phyloP scores from a whole-genome alignment of 2,329 filamentous ascomycete species.

The Mariannaea sp. region DNA sequence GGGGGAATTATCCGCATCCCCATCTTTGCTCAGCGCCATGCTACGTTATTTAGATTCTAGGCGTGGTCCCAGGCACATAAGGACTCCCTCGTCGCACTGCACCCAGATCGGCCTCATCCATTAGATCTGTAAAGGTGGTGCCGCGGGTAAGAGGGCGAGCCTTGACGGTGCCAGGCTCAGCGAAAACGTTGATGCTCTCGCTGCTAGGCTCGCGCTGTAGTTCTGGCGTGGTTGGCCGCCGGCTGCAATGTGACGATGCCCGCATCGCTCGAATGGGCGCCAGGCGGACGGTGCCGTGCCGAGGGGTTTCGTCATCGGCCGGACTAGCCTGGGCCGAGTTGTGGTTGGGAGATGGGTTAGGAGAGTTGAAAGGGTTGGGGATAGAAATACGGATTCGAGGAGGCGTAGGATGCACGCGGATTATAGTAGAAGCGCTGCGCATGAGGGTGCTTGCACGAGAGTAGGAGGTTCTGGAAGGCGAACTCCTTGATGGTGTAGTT shows the following conservation, averaged over 20 bases:
- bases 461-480: slow-evolving; percentile 21
- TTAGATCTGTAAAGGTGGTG: slow-evolving; percentile 60
- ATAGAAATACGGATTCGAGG: slow-evolving; percentile 40
- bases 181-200: slow-evolving; percentile 59
- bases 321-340: slow-evolving; percentile 32
- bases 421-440: slow-evolving; percentile 6
- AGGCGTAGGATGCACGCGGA: slow-evolving; percentile 10
- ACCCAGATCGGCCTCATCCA: slow-evolving; percentile 53
- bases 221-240: slow-evolving; percentile 40
- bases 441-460: slow-evolving; percentile 23
- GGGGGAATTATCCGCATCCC: background rate
- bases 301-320: slow-evolving; percentile 33
- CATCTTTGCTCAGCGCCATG: background rate
- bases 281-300: slow-evolving; percentile 39
- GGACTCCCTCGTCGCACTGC: slow-evolving; percentile 48
- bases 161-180: slow-evolving; percentile 50
- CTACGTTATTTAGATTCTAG: slow-evolving; percentile 34
- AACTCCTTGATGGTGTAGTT: background rate
- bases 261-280: slow-evolving; percentile 49
- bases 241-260: slow-evolving; percentile 33
- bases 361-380: slow-evolving; percentile 45
- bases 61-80: slow-evolving; percentile 48
- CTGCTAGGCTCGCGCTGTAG: slow-evolving; percentile 50
- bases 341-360: slow-evolving; percentile 34
- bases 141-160: slow-evolving; percentile 38